phyloP scores from a whole-genome alignment of 2,329 filamentous ascomycete genomes.

The Alternaria atra region DNA sequence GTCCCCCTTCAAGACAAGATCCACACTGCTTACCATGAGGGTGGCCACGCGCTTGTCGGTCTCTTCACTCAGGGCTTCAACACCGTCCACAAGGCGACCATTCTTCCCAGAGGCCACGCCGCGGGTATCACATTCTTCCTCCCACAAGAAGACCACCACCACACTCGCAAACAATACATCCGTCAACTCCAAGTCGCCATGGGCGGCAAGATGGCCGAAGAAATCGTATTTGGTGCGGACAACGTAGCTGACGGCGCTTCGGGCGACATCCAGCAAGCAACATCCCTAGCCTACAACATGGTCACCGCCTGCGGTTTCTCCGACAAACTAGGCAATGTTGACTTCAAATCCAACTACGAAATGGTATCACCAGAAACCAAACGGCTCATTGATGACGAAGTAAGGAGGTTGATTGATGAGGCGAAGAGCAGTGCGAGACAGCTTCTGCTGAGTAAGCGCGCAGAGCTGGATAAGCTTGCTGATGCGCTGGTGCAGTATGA shows the following conservation, averaged over 20 bases:
- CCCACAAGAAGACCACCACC: slow-evolving; percentile 85
- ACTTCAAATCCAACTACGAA: slow-evolving; percentile 82
- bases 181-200: slow-evolving; percentile 81
- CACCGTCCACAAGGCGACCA: slow-evolving; percentile 95
- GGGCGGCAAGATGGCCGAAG: slow-evolving; percentile 88
- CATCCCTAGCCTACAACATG: slow-evolving; percentile 83
- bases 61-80: slow-evolving; percentile 80
- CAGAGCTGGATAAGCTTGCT: slow-evolving; percentile 87
- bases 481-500: slow-evolving; percentile 94
- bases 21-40: slow-evolving; percentile 95
- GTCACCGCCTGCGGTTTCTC: slow-evolving; percentile 93
- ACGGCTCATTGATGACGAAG: slow-evolving; percentile 85
- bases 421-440: slow-evolving; percentile 76
- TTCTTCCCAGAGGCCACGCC: slow-evolving; percentile 86
- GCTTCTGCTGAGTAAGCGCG: slow-evolving; percentile 77
- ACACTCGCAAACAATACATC: slow-evolving; percentile 84
- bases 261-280: slow-evolving; percentile 82
- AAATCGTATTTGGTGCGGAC: slow-evolving; percentile 90
- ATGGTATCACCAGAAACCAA: slow-evolving; percentile 86
- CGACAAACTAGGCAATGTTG: slow-evolving; percentile 84
- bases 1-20: slow-evolving; percentile 94
- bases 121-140: slow-evolving; percentile 88
- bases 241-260: slow-evolving; percentile 90
- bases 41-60: slow-evolving; percentile 89
- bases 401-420: slow-evolving; percentile 84